Percentiles rank a stretch among this genome's conserved stretches.
Conservation (phyloP, 2,329 filamentous ascomycete genomes). For the Ilyonectria sp. region DNA sequence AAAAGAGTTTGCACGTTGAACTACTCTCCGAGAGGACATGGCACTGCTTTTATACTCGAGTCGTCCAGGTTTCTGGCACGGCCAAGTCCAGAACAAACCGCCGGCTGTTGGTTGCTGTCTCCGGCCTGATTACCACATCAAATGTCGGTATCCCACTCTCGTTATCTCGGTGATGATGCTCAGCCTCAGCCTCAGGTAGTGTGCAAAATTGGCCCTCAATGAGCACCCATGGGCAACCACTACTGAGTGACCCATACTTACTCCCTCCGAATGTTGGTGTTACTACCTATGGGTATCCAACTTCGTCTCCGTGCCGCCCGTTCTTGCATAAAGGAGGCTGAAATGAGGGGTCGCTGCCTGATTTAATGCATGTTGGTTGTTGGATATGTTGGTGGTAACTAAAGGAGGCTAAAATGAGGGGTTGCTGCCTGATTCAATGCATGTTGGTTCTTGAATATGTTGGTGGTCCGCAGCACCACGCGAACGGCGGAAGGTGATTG, state of each 20-base stretch:
- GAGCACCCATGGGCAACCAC: too few relatives aligned
- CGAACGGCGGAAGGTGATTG: background rate
- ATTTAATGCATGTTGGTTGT: conserved; percentile 17
- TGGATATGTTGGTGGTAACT: conserved; percentile 8
- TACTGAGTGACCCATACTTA: too few relatives aligned
- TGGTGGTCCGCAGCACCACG: too few relatives aligned
- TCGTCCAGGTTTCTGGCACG: background rate
- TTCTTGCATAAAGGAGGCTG: conserved; percentile 7
- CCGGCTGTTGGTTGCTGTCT: background rate
- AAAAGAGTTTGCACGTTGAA: background rate
- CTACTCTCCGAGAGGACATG: background rate
- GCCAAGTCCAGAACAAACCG: conserved; percentile 4
- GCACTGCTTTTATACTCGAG: background rate
- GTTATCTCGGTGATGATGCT: too few relatives aligned
- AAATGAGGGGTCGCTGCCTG: conserved; percentile 18
- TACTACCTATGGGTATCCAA: too few relatives aligned
- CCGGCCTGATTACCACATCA: background rate
- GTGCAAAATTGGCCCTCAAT: too few relatives aligned
- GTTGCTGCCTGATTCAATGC: too few relatives aligned
- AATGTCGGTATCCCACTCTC: background rate
- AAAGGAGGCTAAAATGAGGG: too few relatives aligned
- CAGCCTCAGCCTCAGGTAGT: too few relatives aligned
- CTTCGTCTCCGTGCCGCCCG: too few relatives aligned
- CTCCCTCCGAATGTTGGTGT: too few relatives aligned
- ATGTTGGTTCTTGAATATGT: too few relatives aligned